Percentiles rank a stretch among this genome's conserved stretches.
Evolutionary conservation across 345 rosid species (phyloP).

Genomic region (Salix dunnii): DNA sequence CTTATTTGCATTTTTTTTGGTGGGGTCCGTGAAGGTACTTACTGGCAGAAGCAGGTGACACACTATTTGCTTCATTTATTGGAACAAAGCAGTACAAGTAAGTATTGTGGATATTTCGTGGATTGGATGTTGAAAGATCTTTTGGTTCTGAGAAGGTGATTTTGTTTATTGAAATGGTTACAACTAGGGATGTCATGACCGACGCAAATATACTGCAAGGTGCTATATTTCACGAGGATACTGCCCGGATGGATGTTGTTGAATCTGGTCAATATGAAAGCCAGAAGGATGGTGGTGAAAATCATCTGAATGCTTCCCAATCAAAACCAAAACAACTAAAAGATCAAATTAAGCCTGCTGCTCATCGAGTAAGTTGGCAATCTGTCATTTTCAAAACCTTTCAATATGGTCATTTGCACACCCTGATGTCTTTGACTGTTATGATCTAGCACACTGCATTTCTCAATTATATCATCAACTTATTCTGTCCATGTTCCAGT

Average conservation of each 20-base stretch:
- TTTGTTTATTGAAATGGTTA: conserved; percentile 7
- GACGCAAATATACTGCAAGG: conserved; percentile 96
- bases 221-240: conserved; percentile 80
- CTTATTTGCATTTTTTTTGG: not conserved
- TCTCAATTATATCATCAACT: not conserved
- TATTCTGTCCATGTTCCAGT: not conserved
- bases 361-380: conserved; percentile 70
- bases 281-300: conserved; percentile 47
- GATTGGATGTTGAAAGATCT: not conserved
- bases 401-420: not conserved
- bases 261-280: conserved; percentile 42
- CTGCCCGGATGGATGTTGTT: conserved; percentile 34
- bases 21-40: conserved; percentile 54
- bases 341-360: conserved; percentile 82
- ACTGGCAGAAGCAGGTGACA: conserved; percentile 93
- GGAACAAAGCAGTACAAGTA: conserved; percentile 97
- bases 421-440: not conserved
- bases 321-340: conserved; percentile 50
- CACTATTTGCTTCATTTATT: conserved; percentile 89
- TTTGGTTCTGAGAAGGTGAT: conserved; percentile 3
- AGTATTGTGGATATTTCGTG: conserved; percentile 18
- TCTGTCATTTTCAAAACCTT: not conserved
- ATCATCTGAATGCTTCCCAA: conserved; percentile 38
- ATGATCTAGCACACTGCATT: not conserved
- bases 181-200: conserved; percentile 77